phyloP scores from a whole-genome alignment of 2,329 filamentous ascomycete genomes.

The Blastomyces emzantsi region DNA sequence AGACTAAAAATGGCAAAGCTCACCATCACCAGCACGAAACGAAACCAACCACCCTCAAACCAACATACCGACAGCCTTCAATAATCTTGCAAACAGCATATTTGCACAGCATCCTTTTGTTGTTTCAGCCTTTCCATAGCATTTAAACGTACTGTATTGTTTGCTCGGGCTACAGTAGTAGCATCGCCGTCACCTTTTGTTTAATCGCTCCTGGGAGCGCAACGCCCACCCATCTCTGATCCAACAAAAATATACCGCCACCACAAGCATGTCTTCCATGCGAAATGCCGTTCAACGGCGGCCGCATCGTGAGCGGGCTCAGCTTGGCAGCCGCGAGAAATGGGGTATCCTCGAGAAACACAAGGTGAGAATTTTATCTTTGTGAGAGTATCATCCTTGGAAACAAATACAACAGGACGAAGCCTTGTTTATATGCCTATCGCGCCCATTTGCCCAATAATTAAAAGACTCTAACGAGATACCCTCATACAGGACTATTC shows the following conservation, averaged over 20 bases:
- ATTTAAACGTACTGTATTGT: neutral
- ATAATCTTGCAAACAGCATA: neutral
- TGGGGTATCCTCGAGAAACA: slow-evolving; percentile 93
- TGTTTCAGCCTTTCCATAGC: neutral
- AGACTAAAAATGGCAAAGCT: slow-evolving; percentile 4
- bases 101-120: neutral
- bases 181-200: neutral
- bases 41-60: neutral
- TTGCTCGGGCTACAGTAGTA: neutral
- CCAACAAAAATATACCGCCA: neutral
- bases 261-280: slow-evolving; percentile 45
- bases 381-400: neutral
- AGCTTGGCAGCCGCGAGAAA: slow-evolving; percentile 71
- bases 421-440: neutral
- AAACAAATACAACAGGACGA: neutral
- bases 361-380: slow-evolving; percentile 49
- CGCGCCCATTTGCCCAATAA: neutral
- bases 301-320: slow-evolving; percentile 81
- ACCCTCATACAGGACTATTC: slow-evolving; percentile 48
- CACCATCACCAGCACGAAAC: neutral
- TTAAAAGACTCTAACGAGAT: neutral
- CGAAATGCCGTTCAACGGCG: slow-evolving; percentile 63
- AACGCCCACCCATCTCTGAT: neutral
- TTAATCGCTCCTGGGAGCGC: neutral
- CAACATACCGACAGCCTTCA: neutral